phyloP scores from a whole-genome alignment of 768 basidiomycete species.

The Tricholoma terreum region DNA sequence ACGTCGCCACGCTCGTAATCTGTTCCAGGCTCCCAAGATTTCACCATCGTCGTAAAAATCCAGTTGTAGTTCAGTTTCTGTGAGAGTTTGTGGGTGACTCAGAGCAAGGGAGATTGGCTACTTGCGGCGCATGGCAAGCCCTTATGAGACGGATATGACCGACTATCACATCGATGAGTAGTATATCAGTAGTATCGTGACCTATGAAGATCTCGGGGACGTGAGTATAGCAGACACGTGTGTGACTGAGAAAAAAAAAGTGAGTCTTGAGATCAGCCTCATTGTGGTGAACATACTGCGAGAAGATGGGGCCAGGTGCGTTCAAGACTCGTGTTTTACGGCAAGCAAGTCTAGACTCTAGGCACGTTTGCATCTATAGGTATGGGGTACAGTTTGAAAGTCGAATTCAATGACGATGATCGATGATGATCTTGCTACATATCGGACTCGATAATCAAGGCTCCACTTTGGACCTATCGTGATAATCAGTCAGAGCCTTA shows the following conservation, averaged over 20 bases:
- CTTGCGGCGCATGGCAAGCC: not conserved
- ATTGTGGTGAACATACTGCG: not conserved
- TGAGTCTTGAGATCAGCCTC: not conserved
- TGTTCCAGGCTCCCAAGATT: slow-evolving; percentile 60
- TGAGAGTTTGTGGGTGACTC: not conserved
- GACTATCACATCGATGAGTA: not conserved
- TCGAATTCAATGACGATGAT: no score
- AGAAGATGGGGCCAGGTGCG: not conserved
- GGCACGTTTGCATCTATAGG: no score
- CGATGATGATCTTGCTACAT: not conserved
- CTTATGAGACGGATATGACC: not conserved
- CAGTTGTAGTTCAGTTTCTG: not conserved
- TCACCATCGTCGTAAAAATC: slow-evolving; percentile 31
- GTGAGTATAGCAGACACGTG: not conserved
- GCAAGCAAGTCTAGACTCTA: no score
- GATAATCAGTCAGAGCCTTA: not conserved
- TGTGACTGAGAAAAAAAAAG: not conserved
- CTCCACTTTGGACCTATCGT: not conserved
- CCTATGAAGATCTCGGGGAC: not conserved
- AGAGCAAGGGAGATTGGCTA: not conserved
- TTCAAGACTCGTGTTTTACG: no score
- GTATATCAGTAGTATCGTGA: not conserved
- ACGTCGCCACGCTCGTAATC: slow-evolving; percentile 52
- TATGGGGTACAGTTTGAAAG: not conserved
- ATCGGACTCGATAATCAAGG: not conserved